Evolutionary conservation across 495 filamentous ascomycete species (phyloP).

Genomic region (Aspergillus nidulans): DNA sequence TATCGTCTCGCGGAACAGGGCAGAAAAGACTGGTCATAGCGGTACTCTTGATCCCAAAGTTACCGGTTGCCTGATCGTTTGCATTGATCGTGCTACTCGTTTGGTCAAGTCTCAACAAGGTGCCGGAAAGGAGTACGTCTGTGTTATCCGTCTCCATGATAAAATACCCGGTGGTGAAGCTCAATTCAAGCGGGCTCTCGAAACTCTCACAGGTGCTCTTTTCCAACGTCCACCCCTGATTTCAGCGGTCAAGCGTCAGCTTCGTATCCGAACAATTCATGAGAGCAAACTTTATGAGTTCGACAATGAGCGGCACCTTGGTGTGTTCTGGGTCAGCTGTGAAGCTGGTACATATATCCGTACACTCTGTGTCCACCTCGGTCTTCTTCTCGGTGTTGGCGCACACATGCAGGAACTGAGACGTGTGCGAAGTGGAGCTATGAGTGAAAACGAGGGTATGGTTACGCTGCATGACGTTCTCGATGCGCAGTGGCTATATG

Average conservation of each 20-base stretch:
- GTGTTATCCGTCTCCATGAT: constrained; percentile 87
- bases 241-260: constrained; percentile 95
- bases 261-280: constrained; percentile 94
- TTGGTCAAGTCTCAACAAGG: constrained; percentile 98
- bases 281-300: constrained; percentile 94
- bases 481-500: constrained; percentile 88
- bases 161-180: constrained; percentile 85
- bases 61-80: constrained; percentile 92
- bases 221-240: constrained; percentile 97
- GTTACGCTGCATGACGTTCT: constrained; percentile 94
- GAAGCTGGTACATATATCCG: constrained; percentile 98
- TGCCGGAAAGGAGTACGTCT: constrained; percentile 87
- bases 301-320: constrained; percentile 95
- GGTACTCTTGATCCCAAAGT: constrained; percentile 95
- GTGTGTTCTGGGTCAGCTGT: constrained; percentile 98
- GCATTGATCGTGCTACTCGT: constrained; percentile 90
- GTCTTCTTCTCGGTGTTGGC: constrained; percentile 86
- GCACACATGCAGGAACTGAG: constrained; percentile 98
- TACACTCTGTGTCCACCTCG: constrained; percentile 94
- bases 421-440: constrained; percentile 87
- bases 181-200: constrained; percentile 83
- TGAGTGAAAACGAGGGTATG: constrained; percentile 82
- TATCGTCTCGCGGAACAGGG: constrained; percentile 44
- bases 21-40: constrained; percentile 96
- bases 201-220: constrained; percentile 90